Evolutionary conservation across 2,329 filamentous ascomycete species (phyloP).

Genomic region (Cytospora piceicola): DNA sequence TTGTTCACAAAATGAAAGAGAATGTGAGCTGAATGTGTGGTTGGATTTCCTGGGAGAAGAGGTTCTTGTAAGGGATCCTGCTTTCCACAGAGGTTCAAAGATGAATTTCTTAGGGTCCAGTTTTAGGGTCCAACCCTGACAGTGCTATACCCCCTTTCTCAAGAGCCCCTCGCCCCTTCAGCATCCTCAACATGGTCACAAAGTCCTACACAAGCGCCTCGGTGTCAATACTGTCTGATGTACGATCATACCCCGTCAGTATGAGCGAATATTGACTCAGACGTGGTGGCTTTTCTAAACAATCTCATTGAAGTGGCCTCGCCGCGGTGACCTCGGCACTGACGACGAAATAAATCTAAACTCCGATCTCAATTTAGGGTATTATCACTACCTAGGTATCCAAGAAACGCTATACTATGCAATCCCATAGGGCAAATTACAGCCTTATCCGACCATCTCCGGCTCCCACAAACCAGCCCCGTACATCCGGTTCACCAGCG

Average conservation of each 20-base stretch:
- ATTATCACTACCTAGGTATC: constrained; percentile 22
- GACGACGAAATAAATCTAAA: neutral
- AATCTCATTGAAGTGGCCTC: neutral
- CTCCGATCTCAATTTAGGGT: constrained; percentile 5
- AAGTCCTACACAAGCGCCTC: neutral
- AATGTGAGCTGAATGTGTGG: neutral
- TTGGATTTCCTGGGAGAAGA: neutral
- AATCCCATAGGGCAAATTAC: constrained; percentile 27
- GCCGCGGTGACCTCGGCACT: neutral
- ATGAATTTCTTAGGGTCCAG: neutral
- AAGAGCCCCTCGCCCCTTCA: no score
- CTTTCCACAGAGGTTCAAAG: neutral
- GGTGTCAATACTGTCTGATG: neutral
- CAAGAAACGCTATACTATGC: constrained; percentile 19
- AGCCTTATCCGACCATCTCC: constrained; percentile 43
- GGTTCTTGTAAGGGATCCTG: neutral
- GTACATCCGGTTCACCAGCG: constrained; percentile 48
- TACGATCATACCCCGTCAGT: neutral
- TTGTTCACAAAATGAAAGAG: neutral
- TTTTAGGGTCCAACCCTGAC: neutral
- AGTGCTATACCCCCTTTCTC: no score
- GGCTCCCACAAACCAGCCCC: constrained; percentile 62
- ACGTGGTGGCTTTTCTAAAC: neutral
- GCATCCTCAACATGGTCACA: neutral
- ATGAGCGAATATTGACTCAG: neutral